Evolutionary conservation across 2,329 filamentous ascomycete genomes (phyloP).

Genomic region (Colletotrichum tabaci): DNA sequence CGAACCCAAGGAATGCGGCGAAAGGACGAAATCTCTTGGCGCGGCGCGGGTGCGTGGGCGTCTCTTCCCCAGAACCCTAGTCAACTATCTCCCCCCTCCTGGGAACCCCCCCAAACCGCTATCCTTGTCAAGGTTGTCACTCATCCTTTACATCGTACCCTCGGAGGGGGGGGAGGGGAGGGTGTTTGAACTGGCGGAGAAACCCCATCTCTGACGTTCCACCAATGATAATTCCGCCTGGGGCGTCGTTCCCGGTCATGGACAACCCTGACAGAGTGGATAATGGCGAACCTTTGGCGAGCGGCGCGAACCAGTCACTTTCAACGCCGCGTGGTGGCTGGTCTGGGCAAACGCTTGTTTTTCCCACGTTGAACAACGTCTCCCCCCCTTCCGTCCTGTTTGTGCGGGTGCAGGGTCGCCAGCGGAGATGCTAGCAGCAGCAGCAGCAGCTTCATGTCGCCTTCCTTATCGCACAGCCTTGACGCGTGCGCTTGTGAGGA

Average conservation of each 20-base stretch:
- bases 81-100: too few species aligned
- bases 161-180: neutral
- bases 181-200: conserved; percentile 30
- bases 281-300: neutral
- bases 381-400: neutral
- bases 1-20: conserved; percentile 37
- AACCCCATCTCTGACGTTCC: conserved; percentile 31
- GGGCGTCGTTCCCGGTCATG: neutral
- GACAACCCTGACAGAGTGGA: neutral
- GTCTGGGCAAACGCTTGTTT: conserved; percentile 42
- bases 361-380: neutral
- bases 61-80: conserved; percentile 18
- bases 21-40: conserved; percentile 30
- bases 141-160: neutral
- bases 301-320: conserved; percentile 3
- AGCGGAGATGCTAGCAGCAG: conserved; percentile 1
- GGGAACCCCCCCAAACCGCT: neutral
- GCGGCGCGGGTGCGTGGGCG: conserved; percentile 27
- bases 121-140: conserved; percentile 18
- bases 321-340: conserved; percentile 31
- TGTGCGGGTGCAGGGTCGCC: conserved; percentile 17
- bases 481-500: conserved; percentile 27
- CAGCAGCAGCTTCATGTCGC: neutral
- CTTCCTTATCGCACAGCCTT: conserved; percentile 8
- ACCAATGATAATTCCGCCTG: conserved; percentile 37